These are phyloP conservation scores for Sphagnum tenellum DNA, from an alignment of 225 moss, liverwort and hornwort species.

Conservation along the genomic window DNA sequence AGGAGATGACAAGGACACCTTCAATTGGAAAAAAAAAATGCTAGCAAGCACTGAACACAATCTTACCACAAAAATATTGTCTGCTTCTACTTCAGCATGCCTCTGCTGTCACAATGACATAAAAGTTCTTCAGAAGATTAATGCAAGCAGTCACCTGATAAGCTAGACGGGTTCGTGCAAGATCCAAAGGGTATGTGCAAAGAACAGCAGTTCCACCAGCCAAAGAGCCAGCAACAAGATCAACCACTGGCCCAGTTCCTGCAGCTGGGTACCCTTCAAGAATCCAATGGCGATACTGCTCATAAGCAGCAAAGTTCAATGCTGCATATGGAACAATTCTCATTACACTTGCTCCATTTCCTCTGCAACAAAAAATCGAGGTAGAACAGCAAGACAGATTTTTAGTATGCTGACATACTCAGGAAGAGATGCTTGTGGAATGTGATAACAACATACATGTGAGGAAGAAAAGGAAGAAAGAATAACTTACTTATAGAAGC, in stretches of 20 bases:
- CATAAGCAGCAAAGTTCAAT: constrained; percentile 87
- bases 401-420: too few relatives aligned
- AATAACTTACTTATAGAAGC: constrained; percentile 66
- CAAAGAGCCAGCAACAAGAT: constrained; percentile 77
- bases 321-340: constrained; percentile 93
- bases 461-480: constrained; percentile 2
- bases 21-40: background rate
- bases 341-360: constrained; percentile 88
- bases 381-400: too few relatives aligned
- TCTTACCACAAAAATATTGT: background rate
- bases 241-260: constrained; percentile 62
- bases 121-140: background rate
- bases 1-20: background rate
- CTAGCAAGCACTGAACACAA: background rate
- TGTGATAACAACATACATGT: too few relatives aligned
- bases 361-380: constrained; percentile 28
- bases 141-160: constrained; percentile 32
- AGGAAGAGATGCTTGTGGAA: too few relatives aligned
- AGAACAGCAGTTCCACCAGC: constrained; percentile 85
- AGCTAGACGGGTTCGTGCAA: constrained; percentile 43
- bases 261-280: constrained; percentile 58
- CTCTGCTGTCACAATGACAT: too few relatives aligned
- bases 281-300: constrained; percentile 95
- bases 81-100: too few relatives aligned
- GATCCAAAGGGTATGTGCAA: constrained; percentile 51